These are phyloP conservation scores for Colletotrichum tropicicola DNA, from an alignment of 2,329 filamentous ascomycete species.

Conservation along the genomic window DNA sequence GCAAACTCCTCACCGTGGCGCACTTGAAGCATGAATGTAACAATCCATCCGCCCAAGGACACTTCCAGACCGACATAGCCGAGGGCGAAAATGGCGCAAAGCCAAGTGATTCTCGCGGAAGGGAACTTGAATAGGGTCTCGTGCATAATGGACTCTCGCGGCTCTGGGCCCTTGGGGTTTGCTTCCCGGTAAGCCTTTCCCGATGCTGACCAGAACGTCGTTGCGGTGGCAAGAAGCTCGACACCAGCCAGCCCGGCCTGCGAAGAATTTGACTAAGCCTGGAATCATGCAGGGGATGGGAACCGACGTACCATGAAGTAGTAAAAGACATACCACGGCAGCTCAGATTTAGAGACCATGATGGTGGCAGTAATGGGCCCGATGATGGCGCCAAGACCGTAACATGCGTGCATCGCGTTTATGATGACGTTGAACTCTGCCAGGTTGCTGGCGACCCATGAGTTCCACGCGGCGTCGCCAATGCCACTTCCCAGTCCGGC, in stretches of 20 bases:
- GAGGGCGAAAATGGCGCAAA: constrained; percentile 76
- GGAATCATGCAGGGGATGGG: not conserved
- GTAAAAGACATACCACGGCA: constrained; percentile 79
- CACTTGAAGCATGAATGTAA: constrained; percentile 83
- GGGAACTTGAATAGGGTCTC: not conserved
- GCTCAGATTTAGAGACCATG: constrained; percentile 68
- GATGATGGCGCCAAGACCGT: constrained; percentile 76
- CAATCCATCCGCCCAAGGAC: constrained; percentile 79
- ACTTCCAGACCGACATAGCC: constrained; percentile 84
- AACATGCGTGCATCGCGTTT: constrained; percentile 76
- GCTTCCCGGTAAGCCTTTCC: constrained; percentile 62
- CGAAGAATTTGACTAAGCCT: not conserved
- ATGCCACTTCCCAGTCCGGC: constrained; percentile 78
- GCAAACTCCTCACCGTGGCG: constrained; percentile 74
- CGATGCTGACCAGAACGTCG: constrained; percentile 71
- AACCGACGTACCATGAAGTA: constrained; percentile 70
- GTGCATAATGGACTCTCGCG: not conserved
- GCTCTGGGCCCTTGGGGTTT: constrained; percentile 7
- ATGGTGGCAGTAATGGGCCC: constrained; percentile 75
- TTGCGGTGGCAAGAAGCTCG: constrained; percentile 60
- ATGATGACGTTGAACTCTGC: constrained; percentile 76
- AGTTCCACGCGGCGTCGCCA: constrained; percentile 67
- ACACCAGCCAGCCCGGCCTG: constrained; percentile 60
- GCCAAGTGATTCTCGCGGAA: constrained; percentile 62
- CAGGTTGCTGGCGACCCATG: constrained; percentile 72